Percentiles rank a stretch among this genome's conserved stretches.
phyloP scores from a whole-genome alignment of 768 basidiomycete species.

The Auricularia sp. region DNA sequence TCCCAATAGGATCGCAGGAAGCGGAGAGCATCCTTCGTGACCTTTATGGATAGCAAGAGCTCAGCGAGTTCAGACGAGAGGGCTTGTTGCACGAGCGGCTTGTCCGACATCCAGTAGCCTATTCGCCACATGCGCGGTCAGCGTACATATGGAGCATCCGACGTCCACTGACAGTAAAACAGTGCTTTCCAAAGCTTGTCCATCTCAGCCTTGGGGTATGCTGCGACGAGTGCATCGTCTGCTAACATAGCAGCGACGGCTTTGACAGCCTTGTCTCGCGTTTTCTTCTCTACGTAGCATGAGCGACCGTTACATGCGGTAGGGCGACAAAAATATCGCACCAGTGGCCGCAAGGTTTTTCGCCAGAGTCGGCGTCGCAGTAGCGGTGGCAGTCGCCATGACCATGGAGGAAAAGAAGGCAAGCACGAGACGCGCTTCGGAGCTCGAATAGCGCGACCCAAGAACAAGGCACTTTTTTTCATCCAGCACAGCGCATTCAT shows the following conservation, averaged over 20 bases:
- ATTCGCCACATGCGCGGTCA: background rate
- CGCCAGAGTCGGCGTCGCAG: slow-evolving; percentile 55
- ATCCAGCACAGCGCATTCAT: too few relatives aligned
- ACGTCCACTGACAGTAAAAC: slow-evolving; percentile 64
- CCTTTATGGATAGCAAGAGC: slow-evolving; percentile 59
- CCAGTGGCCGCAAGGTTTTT: slow-evolving; percentile 92
- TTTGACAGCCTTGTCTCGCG: slow-evolving; percentile 83
- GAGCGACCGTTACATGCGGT: slow-evolving; percentile 3
- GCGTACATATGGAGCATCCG: background rate
- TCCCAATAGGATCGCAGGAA: slow-evolving; percentile 91
- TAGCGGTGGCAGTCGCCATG: slow-evolving; percentile 14
- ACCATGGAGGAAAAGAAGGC: background rate
- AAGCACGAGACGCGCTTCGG: background rate
- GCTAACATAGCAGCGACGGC: slow-evolving; percentile 73
- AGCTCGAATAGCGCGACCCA: background rate
- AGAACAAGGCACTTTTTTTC: background rate
- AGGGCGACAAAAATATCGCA: slow-evolving; percentile 24
- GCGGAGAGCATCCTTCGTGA: slow-evolving; percentile 46
- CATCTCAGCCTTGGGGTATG: slow-evolving; percentile 66
- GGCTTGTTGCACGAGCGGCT: slow-evolving; percentile 89
- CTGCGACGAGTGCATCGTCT: slow-evolving; percentile 39
- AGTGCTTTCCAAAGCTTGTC: slow-evolving; percentile 95
- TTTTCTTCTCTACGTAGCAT: slow-evolving; percentile 66
- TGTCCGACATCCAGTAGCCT: slow-evolving; percentile 99
- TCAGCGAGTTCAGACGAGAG: slow-evolving; percentile 80